Conservation (phyloP, 75 land plant species). For the Cryptomeria japonica region DNA sequence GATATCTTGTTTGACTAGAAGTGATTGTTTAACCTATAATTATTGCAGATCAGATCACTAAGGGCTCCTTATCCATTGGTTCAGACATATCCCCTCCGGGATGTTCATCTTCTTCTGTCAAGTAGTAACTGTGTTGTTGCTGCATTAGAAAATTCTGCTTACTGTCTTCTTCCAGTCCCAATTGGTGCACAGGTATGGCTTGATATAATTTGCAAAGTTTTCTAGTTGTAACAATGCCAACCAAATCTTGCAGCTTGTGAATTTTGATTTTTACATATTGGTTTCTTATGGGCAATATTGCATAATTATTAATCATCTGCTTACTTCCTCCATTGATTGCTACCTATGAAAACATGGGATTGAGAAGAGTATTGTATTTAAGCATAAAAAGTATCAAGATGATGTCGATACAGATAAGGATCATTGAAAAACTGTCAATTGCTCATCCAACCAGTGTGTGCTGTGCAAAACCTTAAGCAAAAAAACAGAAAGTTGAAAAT, state of each 20-base stretch:
- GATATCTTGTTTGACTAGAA: not conserved
- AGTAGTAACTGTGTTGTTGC: slow-evolving; percentile 54
- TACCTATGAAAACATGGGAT: not conserved
- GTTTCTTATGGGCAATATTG: not conserved
- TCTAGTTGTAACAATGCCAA: not conserved
- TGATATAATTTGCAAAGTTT: not conserved
- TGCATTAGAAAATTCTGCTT: slow-evolving; percentile 62
- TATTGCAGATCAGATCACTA: slow-evolving; percentile 78
- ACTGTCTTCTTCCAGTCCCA: slow-evolving; percentile 81
- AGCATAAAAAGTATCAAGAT: not conserved
- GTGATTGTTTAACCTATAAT: not conserved
- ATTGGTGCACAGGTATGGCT: slow-evolving; percentile 88
- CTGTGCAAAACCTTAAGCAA: not conserved
- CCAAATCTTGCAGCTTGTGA: not conserved
- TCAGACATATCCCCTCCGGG: slow-evolving; percentile 84
- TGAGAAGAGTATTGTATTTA: not conserved
- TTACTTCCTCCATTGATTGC: not conserved
- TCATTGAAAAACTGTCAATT: not conserved
- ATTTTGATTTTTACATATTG: not conserved
- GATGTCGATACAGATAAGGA: not conserved
- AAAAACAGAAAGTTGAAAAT: not conserved
- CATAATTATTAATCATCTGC: not conserved
- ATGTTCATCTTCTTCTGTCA: slow-evolving; percentile 53
- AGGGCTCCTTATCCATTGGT: slow-evolving; percentile 76
- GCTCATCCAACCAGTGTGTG: not conserved